Evolutionary conservation across 306 rosid species (phyloP), one percentile per base, ranked within the genome.

Genomic region (Leucaena leucocephala): DNA sequence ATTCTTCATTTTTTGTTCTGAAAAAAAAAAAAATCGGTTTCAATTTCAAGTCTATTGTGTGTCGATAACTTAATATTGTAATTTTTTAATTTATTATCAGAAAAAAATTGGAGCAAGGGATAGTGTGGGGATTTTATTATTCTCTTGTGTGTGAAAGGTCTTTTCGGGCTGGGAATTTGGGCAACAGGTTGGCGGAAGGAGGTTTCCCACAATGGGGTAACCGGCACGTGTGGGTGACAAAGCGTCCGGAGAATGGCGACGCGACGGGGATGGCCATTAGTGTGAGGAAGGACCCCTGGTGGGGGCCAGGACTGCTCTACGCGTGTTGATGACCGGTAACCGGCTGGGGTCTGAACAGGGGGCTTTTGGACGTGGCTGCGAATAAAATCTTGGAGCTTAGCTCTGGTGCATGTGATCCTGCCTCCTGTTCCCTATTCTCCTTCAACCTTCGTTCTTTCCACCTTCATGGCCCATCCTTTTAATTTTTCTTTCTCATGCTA

Each of bases 291-390:
- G 88, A 82, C 87, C 27, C 74, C 35, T 4, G 2, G 5, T 71
- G 81, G 94, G 95, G 44, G 82, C 93, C 86, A 75, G 59, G 0
- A 21, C 38, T 59, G 17, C 17, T 44, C 2, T 10, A 92, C 94
- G 97, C 94, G 97, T 58, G 76, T 21, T 81, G 89, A 87, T 91
- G 94, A 94, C 93, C 62, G 90, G 91, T 62, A 68, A 91, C 90
- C 87, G 87, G 89, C 74, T 50, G 40, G 27, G 14, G 83, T 90
- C 89, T 83, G 89, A 82, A 88, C 65, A 16, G 74, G 74, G 73
- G 1, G 5, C 27, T 68, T 6, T 17, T 49, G 76, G 90, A 91
- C 90, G 91, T 87, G 86, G 71, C n/a, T 35, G 55, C n/a, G 8
- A 69, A 44, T 35, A 81, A 77, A 63, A 77, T 22, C 35, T 19